Evolutionary conservation across 129 eudicot genomes (phyloP).

Genomic region (Mikania micrantha): DNA sequence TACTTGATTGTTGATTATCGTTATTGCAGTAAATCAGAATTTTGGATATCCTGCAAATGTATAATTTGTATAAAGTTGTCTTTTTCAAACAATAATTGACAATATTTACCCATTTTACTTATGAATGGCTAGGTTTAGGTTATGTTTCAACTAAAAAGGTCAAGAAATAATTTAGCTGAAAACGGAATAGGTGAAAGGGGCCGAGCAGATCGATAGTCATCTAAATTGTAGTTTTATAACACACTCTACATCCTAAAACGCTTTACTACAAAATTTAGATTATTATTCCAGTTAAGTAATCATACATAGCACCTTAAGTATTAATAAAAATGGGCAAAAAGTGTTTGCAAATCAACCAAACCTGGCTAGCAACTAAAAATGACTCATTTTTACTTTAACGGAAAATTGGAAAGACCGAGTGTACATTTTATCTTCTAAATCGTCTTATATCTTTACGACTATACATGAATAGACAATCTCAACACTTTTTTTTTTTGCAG

Average conservation of each 20-base stretch:
- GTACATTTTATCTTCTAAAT: neutral
- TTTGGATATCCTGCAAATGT: neutral
- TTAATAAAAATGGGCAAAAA: neutral
- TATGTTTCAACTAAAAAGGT: neutral
- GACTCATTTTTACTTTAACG: neutral
- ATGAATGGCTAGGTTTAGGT: neutral
- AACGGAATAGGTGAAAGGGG: neutral
- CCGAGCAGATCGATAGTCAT: neutral
- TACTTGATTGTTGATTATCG: too few relatives aligned
- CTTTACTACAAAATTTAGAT: neutral
- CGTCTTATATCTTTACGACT: slow-evolving; percentile 3
- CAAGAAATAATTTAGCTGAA: neutral
- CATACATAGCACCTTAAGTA: neutral
- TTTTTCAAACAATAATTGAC: neutral
- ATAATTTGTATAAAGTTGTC: neutral
- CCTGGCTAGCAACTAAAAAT: neutral
- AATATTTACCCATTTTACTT: neutral
- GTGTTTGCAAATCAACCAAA: neutral
- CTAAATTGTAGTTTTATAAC: neutral
- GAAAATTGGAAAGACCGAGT: neutral
- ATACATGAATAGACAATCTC: neutral
- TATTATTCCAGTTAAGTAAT: neutral
- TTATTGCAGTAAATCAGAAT: too few relatives aligned
- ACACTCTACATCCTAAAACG: neutral
- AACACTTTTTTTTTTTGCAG: slow-evolving; percentile 33